Conservation (phyloP, 306 rosid genomes). For the Begonia peltatifolia region DNA sequence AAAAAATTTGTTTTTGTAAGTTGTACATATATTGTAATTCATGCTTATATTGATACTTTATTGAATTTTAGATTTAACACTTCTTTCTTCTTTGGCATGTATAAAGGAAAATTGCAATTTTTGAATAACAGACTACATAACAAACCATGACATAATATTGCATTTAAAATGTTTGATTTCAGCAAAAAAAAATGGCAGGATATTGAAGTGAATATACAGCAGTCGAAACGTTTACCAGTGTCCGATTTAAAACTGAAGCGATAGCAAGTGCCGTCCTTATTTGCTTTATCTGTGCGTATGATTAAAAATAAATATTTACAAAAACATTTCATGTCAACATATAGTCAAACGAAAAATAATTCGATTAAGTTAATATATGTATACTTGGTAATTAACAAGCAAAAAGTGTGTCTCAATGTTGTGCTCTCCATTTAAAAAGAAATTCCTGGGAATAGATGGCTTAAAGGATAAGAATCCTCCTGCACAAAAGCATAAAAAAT, state of each 20-base stretch:
- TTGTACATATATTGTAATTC: no score
- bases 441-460: conserved; percentile 71
- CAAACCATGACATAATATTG: no score
- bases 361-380: conserved; percentile 5
- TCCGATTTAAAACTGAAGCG: conserved; percentile 80
- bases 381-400: conserved; percentile 84
- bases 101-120: no score
- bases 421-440: conserved; percentile 58
- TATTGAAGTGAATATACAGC: neutral
- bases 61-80: no score
- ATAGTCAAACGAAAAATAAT: no score
- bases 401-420: conserved; percentile 56
- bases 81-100: no score
- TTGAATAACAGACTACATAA: no score
- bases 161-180: no score
- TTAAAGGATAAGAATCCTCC: conserved; percentile 83
- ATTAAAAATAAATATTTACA: neutral
- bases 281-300: conserved; percentile 54
- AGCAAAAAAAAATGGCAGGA: no score
- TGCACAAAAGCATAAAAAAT: conserved; percentile 24
- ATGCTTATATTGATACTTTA: no score
- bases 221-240: conserved; percentile 51
- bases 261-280: conserved; percentile 83
- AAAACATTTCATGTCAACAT: no score
- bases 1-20: no score